A percentile compares a stretch with the other conserved stretches of the same genome.
Evolutionary conservation across 257 asterid genomes (phyloP).

Genomic region (Nicotiana obtusifolia): DNA sequence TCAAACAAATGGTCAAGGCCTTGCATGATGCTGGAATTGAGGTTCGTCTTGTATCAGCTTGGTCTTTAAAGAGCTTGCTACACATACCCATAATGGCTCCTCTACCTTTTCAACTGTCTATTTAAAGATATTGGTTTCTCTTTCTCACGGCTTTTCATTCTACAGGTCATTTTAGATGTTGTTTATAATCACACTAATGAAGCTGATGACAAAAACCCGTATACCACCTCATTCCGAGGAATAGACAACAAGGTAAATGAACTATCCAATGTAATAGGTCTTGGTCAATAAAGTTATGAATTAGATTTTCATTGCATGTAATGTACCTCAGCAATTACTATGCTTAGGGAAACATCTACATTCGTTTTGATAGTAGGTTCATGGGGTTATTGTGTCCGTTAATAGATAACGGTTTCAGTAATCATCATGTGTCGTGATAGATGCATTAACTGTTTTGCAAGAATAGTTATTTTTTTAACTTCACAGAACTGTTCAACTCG

Average conservation of each 20-base stretch:
- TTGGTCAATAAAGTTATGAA: background rate
- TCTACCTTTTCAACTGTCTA: conserved; percentile 2
- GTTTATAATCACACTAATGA: conserved; percentile 96
- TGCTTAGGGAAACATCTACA: background rate
- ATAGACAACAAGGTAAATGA: conserved; percentile 91
- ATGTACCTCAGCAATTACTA: background rate
- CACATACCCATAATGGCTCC: background rate
- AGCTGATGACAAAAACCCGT: conserved; percentile 84
- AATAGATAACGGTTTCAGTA: background rate
- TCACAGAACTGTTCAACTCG: background rate
- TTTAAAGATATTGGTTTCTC: conserved; percentile 3
- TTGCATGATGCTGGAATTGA: conserved; percentile 91
- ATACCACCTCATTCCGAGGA: conserved; percentile 95
- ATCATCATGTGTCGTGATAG: background rate
- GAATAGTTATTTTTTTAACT: background rate
- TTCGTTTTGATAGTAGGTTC: background rate
- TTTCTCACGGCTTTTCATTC: conserved; percentile 15
- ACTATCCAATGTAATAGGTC: background rate
- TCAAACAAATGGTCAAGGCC: conserved; percentile 95
- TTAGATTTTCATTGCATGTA: background rate
- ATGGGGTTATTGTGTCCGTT: background rate
- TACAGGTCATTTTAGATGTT: conserved; percentile 91
- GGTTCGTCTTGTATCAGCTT: conserved; percentile 36
- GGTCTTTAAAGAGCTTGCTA: conserved; percentile 9
- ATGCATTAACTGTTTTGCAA: background rate